Base-by-base conservation (phyloP, 75 land plant species). In the Selaginella tamariscina region DNA sequence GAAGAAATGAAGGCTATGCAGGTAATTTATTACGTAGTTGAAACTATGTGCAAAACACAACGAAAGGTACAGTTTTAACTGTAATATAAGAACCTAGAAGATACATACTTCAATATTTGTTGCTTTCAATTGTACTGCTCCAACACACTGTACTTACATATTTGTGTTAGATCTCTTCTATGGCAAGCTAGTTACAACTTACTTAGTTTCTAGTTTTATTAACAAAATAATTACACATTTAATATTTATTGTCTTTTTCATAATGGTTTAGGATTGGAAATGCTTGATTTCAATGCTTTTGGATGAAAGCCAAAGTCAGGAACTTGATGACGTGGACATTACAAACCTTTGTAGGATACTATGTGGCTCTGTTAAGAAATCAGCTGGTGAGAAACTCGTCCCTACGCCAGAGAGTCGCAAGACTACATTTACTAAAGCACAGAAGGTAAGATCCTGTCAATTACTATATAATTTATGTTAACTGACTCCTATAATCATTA, bases 351-450 rank as follows among this genome's bases (percentile, higher is more conserved):
- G 82, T 39, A 76, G 95, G 26, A 82, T 93, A 32, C 81, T 93
- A 33, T 67, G 49, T 78, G 88, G 83, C 33, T 93, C 98, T 66
- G 83, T 82, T 1, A 84, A 76, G 76, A 93, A 89, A 74, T 85
- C 95, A 65, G 95, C 89, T 39, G 98, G 98, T 29, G 95, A 89
- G 63, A 89, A 84, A 79, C 86, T 93, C 62, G 95, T 89, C 55
- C 98, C 95, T 73, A 69, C 87, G 54, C 68, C 73, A 68, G 91
- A 89, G 55, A 81, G 78, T 63, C 77, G 95, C 23, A 93, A 89
- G 64, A 70, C 55, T 24, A 66, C 84, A 55, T 73, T 74, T 39
- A 86, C 68, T 27, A 93, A 89, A 78, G 88, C 86, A 57, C 98
- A 93, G 73, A 93, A 79, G 85, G 98, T 89, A 69, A 54, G 70